Conservation (phyloP, 805 yeast species). For the Teunomyces panamensis region DNA sequence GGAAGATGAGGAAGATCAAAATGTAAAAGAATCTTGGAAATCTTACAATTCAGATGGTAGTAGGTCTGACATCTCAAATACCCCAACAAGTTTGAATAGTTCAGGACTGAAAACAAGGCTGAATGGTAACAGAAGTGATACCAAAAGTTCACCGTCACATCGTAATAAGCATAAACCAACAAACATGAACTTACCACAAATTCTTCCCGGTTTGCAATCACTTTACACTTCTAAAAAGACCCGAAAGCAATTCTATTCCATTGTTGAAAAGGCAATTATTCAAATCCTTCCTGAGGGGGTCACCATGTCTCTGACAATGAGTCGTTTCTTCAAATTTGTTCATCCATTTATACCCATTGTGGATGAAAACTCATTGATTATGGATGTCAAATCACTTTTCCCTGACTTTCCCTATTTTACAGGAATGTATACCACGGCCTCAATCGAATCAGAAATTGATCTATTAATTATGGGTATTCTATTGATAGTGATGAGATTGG, state of each 20-base stretch:
- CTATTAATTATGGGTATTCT: slow-evolving; percentile 28
- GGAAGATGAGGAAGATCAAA: slow-evolving; percentile 6
- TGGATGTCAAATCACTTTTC: slow-evolving; percentile 25
- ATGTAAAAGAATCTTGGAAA: neutral
- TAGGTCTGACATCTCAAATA: neutral
- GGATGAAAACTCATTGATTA: slow-evolving; percentile 25
- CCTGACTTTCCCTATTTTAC: slow-evolving; percentile 18
- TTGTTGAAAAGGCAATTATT: slow-evolving; percentile 27
- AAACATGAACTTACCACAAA: neutral
- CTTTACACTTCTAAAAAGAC: slow-evolving; percentile 10
- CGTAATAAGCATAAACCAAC: neutral
- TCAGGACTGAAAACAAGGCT: neutral
- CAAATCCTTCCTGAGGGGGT: slow-evolving; percentile 28
- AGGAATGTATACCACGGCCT: slow-evolving; percentile 18
- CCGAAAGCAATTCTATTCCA: slow-evolving; percentile 22
- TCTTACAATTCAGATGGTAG: neutral
- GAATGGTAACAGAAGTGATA: neutral
- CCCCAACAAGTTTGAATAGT: neutral
- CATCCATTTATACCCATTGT: slow-evolving; percentile 37
- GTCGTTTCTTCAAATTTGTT: slow-evolving; percentile 38
- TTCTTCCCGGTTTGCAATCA: slow-evolving; percentile 4
- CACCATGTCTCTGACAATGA: slow-evolving; percentile 23
- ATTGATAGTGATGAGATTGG: slow-evolving; percentile 30
- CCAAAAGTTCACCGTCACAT: neutral
- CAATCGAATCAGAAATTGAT: slow-evolving; percentile 29